Conservation (phyloP, 2,329 filamentous ascomycete species). For the Aspergillus sp. region DNA sequence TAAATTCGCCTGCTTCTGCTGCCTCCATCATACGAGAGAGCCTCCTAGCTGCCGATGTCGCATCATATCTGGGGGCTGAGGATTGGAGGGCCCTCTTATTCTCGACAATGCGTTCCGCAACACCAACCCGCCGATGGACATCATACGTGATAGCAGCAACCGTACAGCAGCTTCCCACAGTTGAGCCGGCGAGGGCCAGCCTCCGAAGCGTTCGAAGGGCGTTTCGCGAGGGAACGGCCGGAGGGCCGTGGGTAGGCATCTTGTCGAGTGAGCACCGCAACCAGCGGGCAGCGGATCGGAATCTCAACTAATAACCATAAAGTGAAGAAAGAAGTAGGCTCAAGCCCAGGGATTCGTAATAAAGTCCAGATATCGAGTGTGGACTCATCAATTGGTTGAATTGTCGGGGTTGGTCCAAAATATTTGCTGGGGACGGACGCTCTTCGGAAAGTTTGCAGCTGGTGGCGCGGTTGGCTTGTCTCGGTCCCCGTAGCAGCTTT, state of each 20-base stretch:
- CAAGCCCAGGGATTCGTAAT: background rate
- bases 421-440: constrained; percentile 7
- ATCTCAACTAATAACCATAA: constrained; percentile 18
- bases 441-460: constrained; percentile 20
- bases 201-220: constrained; percentile 42
- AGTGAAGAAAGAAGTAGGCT: background rate
- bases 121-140: constrained; percentile 38
- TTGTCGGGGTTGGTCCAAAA: background rate
- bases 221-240: constrained; percentile 45
- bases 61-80: constrained; percentile 44
- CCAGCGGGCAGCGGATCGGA: constrained; percentile 20
- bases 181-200: constrained; percentile 36
- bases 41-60: constrained; percentile 36
- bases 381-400: constrained; percentile 6
- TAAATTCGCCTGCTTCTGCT: constrained; percentile 45
- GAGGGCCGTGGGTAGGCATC: constrained; percentile 32
- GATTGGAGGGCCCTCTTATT: constrained; percentile 44
- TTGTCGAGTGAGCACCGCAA: constrained; percentile 24
- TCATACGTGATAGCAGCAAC: constrained; percentile 45
- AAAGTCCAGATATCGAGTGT: background rate
- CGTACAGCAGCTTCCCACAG: constrained; percentile 42
- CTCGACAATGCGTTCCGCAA: constrained; percentile 45
- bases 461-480: constrained; percentile 13
- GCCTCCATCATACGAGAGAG: constrained; percentile 45
- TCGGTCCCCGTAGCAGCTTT: constrained; percentile 12